Percentiles rank a stretch among this genome's conserved stretches.
Conservation (phyloP, 1,284 basidiomycete species). For the Naganishia sp. region DNA sequence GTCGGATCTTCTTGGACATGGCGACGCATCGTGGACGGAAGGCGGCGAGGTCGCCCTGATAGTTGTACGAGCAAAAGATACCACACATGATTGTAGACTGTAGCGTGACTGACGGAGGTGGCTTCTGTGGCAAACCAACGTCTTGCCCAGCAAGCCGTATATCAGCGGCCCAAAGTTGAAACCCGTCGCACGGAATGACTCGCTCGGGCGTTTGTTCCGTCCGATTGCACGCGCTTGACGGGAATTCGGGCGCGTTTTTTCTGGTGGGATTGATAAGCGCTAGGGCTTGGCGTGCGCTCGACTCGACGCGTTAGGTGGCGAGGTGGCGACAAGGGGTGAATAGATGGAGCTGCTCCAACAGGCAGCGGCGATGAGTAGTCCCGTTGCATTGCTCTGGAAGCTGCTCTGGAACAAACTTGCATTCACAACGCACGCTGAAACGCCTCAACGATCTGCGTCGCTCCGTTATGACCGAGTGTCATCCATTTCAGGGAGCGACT, state of each 20-base stretch:
- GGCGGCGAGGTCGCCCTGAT: constrained; percentile 61
- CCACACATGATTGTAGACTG: constrained; percentile 71
- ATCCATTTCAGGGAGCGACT: too few relatives aligned
- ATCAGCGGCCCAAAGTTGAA: too few relatives aligned
- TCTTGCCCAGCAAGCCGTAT: not conserved
- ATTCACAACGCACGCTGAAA: too few relatives aligned
- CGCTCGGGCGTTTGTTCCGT: not conserved
- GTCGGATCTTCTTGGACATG: constrained; percentile 82
- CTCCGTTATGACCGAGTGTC: too few relatives aligned
- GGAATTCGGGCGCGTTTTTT: constrained; percentile 11
- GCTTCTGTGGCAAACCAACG: not conserved
- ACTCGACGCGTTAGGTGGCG: not conserved
- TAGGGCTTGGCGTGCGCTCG: constrained; percentile 8
- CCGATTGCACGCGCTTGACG: not conserved
- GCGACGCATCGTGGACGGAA: constrained; percentile 76
- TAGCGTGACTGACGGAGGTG: not conserved
- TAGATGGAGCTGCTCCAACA: too few relatives aligned
- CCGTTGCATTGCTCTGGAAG: too few relatives aligned
- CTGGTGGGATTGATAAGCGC: constrained; percentile 19
- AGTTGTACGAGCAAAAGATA: constrained; percentile 80
- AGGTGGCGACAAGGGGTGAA: not conserved
- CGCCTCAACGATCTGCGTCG: too few relatives aligned
- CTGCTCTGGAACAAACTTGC: too few relatives aligned
- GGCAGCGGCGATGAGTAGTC: too few relatives aligned
- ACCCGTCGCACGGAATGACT: not conserved